Evolutionary conservation across 495 filamentous ascomycete genomes (phyloP).

Genomic region (Staphylotrichum longicolle): DNA sequence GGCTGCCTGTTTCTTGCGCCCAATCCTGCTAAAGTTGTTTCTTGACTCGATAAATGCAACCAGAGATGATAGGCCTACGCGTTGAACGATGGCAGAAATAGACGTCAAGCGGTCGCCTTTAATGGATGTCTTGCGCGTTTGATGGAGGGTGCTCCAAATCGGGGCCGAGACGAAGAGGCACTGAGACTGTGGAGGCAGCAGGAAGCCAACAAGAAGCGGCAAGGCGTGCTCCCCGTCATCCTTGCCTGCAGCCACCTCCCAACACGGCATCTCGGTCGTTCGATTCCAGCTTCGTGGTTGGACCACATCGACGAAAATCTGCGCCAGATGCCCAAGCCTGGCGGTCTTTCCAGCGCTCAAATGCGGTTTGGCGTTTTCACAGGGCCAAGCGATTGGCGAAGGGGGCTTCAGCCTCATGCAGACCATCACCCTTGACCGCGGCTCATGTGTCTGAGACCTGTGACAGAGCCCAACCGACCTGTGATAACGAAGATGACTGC

Average conservation of each 20-base stretch:
- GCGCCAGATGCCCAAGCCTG: neutral
- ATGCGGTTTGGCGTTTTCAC: neutral
- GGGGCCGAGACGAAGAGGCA: neutral
- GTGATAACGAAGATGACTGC: slow-evolving; percentile 23
- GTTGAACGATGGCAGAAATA: too few species aligned
- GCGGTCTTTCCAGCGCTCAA: too few species aligned
- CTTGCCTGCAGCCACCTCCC: slow-evolving; percentile 9
- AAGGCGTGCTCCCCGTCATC: neutral
- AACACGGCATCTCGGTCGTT: slow-evolving; percentile 6
- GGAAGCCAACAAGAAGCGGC: neutral
- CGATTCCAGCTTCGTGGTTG: neutral
- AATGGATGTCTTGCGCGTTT: too few species aligned
- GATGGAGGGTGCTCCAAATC: too few species aligned
- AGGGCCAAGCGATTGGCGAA: neutral
- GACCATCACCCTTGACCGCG: slow-evolving; percentile 14
- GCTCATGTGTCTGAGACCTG: slow-evolving; percentile 10
- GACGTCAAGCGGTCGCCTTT: too few species aligned
- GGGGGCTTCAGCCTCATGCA: slow-evolving; percentile 17
- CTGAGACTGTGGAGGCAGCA: neutral
- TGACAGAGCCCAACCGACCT: slow-evolving; percentile 17
- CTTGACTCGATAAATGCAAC: too few species aligned
- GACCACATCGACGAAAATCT: neutral
- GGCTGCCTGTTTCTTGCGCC: neutral
- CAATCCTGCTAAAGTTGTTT: too few species aligned
- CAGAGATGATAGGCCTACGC: too few species aligned